Evolutionary conservation across 139 green algal species (phyloP).

Genomic region (Picochlorum sp.): DNA sequence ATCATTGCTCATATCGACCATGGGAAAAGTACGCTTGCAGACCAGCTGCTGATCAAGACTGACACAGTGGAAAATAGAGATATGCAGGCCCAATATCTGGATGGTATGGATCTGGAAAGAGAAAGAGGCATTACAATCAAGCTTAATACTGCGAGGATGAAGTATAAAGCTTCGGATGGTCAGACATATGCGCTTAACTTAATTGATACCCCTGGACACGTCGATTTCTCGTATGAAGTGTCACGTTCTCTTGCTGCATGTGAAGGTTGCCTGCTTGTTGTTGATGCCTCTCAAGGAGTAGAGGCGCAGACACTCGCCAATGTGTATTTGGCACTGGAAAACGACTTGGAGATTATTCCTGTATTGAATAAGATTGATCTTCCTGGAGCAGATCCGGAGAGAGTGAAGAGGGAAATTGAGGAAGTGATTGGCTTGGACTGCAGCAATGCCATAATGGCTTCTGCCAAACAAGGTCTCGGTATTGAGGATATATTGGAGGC

Average conservation of each 20-base stretch:
- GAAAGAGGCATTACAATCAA: conserved; percentile 89
- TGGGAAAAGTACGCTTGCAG: conserved; percentile 72
- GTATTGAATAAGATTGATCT: conserved; percentile 99
- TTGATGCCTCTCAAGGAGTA: conserved; percentile 92
- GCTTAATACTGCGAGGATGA: conserved; percentile 91
- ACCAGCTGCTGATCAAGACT: conserved; percentile 71
- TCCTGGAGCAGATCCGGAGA: conserved; percentile 81
- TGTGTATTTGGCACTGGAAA: conserved; percentile 94
- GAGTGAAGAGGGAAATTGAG: conserved; percentile 88
- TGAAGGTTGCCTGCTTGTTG: conserved; percentile 93
- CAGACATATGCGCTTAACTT: conserved; percentile 72
- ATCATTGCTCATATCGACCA: conserved; percentile 86
- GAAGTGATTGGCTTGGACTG: conserved; percentile 92
- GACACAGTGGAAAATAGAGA: conserved; percentile 66
- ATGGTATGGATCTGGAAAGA: conserved; percentile 76
- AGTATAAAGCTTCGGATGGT: conserved; percentile 53
- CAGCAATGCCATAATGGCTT: conserved; percentile 52
- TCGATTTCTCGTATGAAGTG: conserved; percentile 85
- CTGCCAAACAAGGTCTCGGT: conserved; percentile 69
- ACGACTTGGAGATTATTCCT: conserved; percentile 91
- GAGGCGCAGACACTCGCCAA: conserved; percentile 98
- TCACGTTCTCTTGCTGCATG: conserved; percentile 86
- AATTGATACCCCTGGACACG: conserved; percentile 85
- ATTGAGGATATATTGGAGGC: conserved; percentile 88
- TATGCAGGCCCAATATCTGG: conserved; percentile 85